phyloP scores from a whole-genome alignment of 352 stramenopile genomes.

The Globisporangium perplexum region DNA sequence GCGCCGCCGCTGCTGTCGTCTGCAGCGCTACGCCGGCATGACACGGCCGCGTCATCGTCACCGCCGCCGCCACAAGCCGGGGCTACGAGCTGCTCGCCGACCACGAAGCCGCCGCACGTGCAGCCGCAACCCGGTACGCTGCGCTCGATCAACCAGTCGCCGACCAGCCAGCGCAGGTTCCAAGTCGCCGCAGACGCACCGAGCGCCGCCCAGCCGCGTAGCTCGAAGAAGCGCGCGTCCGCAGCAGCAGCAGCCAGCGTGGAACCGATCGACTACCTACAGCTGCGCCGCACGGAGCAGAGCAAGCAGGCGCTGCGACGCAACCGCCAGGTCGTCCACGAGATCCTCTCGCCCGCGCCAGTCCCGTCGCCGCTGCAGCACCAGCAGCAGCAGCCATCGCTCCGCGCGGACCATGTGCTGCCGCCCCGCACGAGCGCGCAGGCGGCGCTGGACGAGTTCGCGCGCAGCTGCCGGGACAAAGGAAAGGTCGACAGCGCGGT shows the following conservation, averaged over 20 bases:
- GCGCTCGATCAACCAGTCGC: slow-evolving; percentile 3
- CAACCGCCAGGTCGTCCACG: slow-evolving; percentile 40
- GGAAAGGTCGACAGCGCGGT: slow-evolving; percentile 14
- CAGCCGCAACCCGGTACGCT: slow-evolving; percentile 3
- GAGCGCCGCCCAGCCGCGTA: neutral
- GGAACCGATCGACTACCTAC: slow-evolving; percentile 64
- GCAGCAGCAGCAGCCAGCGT: slow-evolving; percentile 2
- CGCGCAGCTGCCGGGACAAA: slow-evolving; percentile 14
- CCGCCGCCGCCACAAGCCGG: no score
- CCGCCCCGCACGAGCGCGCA: neutral
- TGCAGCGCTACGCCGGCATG: neutral
- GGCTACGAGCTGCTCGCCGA: no score
- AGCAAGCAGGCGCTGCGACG: slow-evolving; percentile 39
- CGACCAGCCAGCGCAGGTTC: neutral
- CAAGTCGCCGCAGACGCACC: neutral
- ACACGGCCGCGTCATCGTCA: neutral
- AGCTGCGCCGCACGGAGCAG: slow-evolving; percentile 48
- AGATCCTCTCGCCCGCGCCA: slow-evolving; percentile 35
- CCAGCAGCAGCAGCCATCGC: neutral
- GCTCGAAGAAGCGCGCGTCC: neutral
- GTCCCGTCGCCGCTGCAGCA: neutral
- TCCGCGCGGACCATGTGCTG: no score
- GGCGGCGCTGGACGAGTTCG: slow-evolving; percentile 5
- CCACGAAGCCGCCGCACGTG: slow-evolving; percentile 6
- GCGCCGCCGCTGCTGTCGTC: neutral